phyloP scores from a whole-genome alignment of 2,329 filamentous ascomycete species.

The Penicillium sp. region DNA sequence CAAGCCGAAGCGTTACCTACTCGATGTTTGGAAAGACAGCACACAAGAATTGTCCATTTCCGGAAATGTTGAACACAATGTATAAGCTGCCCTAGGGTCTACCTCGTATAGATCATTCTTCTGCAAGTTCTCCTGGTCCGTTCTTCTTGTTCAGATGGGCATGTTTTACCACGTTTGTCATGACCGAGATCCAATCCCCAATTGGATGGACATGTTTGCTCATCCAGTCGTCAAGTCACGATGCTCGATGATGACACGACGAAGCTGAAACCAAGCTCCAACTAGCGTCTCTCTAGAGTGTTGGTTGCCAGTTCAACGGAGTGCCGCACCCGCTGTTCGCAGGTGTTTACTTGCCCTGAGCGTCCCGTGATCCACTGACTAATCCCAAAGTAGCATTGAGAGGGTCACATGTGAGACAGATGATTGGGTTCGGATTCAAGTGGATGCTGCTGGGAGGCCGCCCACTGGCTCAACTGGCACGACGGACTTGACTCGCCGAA shows the following conservation, averaged over 20 bases:
- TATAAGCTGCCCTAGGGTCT: no score
- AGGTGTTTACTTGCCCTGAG: constrained; percentile 21
- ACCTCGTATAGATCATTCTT: no score
- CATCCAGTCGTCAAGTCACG: no score
- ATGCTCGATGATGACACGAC: not conserved
- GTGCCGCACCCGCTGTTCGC: constrained; percentile 9
- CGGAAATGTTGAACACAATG: no score
- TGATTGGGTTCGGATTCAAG: constrained; percentile 14
- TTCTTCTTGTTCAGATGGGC: no score
- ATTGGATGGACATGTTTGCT: no score
- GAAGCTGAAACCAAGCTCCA: constrained; percentile 1
- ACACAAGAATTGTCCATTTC: no score
- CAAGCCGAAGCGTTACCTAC: no score
- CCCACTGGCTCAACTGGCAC: not conserved
- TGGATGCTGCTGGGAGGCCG: constrained; percentile 12
- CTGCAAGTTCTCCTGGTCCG: no score
- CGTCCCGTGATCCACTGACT: constrained; percentile 17
- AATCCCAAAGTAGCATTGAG: constrained; percentile 6
- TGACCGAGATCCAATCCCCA: no score
- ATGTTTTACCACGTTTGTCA: not conserved
- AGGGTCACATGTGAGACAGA: not conserved
- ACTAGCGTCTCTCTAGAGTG: not conserved
- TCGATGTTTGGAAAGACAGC: no score
- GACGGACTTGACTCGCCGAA: no score
- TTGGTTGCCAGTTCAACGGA: constrained; percentile 22